Conservation (phyloP, 192 early-diverging fungal species). For the Martensiomyces pterosporus region DNA sequence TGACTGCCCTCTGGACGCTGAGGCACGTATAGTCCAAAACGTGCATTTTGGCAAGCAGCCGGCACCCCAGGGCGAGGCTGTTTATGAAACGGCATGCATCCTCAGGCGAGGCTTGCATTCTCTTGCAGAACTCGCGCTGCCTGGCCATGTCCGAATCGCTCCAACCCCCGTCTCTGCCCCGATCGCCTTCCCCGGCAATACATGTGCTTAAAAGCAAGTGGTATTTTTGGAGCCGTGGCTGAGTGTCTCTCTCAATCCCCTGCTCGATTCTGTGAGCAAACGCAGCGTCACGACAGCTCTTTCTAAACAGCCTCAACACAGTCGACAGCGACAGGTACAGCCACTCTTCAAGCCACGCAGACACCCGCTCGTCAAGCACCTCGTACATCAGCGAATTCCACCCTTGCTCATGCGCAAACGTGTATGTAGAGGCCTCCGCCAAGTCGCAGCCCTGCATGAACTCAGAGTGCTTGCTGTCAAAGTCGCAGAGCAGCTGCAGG, state of each 20-base stretch:
- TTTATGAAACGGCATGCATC: slow-evolving; percentile 2
- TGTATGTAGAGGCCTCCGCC: too few relatives aligned
- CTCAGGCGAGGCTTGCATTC: not conserved
- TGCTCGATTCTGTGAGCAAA: too few relatives aligned
- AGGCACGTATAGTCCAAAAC: slow-evolving; percentile 1
- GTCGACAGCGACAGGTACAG: slow-evolving; percentile 8
- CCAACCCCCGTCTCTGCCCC: too few relatives aligned
- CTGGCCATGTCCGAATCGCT: not conserved
- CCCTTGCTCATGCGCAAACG: too few relatives aligned
- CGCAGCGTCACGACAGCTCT: too few relatives aligned
- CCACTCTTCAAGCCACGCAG: slow-evolving; percentile 20
- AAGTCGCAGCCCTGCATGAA: too few relatives aligned
- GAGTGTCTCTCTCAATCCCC: too few relatives aligned
- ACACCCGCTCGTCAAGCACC: slow-evolving; percentile 2
- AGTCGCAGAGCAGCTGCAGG: too few relatives aligned
- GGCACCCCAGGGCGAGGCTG: slow-evolving; percentile 10
- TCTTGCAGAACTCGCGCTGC: not conserved
- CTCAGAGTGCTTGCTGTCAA: too few relatives aligned
- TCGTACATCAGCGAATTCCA: slow-evolving; percentile 27
- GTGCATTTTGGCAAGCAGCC: slow-evolving; percentile 4
- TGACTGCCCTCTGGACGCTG: slow-evolving; percentile 1
- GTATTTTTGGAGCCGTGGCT: too few relatives aligned
- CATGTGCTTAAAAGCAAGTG: too few relatives aligned
- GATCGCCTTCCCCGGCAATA: too few relatives aligned
- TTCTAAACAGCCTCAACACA: slow-evolving; percentile 7